A percentile compares a stretch with the other conserved stretches of the same genome.
Evolutionary conservation across 208 protist genomes (phyloP).

Genomic region (Acanthamoeba rhysodes): DNA sequence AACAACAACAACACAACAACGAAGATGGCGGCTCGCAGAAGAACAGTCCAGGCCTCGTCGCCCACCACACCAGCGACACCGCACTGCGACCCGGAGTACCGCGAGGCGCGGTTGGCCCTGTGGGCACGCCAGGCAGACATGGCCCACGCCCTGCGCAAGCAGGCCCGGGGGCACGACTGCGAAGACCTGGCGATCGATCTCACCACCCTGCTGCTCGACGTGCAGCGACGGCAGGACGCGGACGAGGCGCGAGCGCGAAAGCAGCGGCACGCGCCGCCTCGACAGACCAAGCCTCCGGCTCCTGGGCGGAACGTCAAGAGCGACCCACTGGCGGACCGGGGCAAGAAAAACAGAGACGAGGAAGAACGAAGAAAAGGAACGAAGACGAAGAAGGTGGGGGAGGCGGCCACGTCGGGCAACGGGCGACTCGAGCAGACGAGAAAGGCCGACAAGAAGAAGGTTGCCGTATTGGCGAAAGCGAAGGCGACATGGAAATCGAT

Average conservation of each 20-base stretch:
- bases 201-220: neutral
- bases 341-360: neutral
- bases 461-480: neutral
- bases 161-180: neutral
- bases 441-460: neutral
- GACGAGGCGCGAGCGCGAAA: no score
- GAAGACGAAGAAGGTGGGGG: neutral
- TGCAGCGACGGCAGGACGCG: neutral
- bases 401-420: neutral
- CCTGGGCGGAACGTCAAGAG: no score
- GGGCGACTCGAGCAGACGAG: neutral
- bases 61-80: neutral
- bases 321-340: no score
- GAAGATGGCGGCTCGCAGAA: no score
- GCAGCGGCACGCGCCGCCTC: no score
- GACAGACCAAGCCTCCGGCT: no score
- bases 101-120: neutral
- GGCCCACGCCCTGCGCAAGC: neutral
- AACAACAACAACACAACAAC: no score
- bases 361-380: neutral
- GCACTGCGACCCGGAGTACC: no score
- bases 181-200: slow-evolving; percentile 8
- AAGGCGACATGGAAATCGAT: neutral
- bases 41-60: no score
- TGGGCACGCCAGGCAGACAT: neutral